phyloP scores from a whole-genome alignment of 805 yeast species.

The Lipomyces mesembrius region DNA sequence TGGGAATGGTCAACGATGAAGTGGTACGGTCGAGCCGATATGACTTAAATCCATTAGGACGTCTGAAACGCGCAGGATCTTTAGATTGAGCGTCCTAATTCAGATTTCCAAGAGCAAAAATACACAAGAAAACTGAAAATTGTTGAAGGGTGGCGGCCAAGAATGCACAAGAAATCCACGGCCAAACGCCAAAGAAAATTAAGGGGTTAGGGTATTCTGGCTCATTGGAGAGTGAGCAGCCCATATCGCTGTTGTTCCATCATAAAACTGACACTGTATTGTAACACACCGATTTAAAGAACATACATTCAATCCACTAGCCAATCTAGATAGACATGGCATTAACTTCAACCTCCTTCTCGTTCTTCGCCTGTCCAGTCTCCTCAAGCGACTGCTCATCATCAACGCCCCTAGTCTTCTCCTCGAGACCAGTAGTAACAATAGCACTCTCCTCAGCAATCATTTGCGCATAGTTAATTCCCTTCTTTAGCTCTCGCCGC shows the following conservation, averaged over 20 bases:
- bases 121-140: background rate
- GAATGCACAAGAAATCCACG: background rate
- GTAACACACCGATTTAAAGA: too few species aligned
- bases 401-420: conserved; percentile 13
- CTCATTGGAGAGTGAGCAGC: too few species aligned
- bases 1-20: background rate
- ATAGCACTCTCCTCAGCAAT: conserved; percentile 5
- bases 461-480: conserved; percentile 14
- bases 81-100: background rate
- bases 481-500: conserved; percentile 24
- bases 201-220: too few species aligned
- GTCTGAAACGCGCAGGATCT: background rate
- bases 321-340: background rate
- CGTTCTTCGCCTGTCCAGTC: background rate
- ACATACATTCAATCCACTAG: background rate
- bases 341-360: background rate
- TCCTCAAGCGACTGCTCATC: background rate
- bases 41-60: background rate
- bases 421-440: conserved; percentile 8
- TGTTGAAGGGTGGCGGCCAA: background rate
- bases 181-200: background rate
- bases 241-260: too few species aligned
- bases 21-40: background rate
- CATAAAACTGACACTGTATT: too few species aligned
- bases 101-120: background rate